Conservation (phyloP, 768 basidiomycete genomes). For the Naganishia friedmannii region DNA sequence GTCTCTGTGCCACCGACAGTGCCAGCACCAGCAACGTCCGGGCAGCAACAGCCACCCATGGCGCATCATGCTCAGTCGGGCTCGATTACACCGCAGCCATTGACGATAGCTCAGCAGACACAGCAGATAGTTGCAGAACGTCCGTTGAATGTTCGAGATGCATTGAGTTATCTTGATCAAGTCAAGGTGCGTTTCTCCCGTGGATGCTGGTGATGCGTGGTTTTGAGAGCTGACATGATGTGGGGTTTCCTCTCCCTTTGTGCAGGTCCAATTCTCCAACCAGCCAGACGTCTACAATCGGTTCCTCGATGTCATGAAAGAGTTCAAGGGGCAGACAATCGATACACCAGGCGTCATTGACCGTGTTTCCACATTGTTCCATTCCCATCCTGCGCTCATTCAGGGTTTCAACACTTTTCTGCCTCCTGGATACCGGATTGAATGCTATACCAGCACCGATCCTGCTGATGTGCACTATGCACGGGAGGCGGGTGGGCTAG, state of each 20-base stretch:
- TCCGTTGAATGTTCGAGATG: conserved; percentile 87
- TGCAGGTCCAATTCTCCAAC: conserved; percentile 70
- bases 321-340: conserved; percentile 93
- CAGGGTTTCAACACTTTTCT: conserved; percentile 99
- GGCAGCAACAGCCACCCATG: background rate
- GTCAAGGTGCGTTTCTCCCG: conserved; percentile 61
- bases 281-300: conserved; percentile 91
- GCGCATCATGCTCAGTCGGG: background rate
- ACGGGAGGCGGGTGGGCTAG: conserved; percentile 33
- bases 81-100: background rate
- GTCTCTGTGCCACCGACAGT: background rate
- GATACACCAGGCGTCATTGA: conserved; percentile 97
- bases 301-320: conserved; percentile 97
- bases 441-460: conserved; percentile 52
- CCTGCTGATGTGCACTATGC: conserved; percentile 29
- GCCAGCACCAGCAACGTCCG: background rate
- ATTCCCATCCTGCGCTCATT: conserved; percentile 82
- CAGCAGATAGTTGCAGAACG: conserved; percentile 50
- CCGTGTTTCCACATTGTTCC: conserved; percentile 88
- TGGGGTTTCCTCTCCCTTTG: background rate
- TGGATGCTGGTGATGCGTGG: background rate
- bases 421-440: conserved; percentile 89
- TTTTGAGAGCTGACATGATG: background rate
- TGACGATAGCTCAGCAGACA: background rate
- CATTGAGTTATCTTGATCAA: conserved; percentile 86